These are phyloP conservation scores for Tolypocladium nubicola DNA, from an alignment of 2,329 filamentous ascomycete genomes.

Conservation along the genomic window DNA sequence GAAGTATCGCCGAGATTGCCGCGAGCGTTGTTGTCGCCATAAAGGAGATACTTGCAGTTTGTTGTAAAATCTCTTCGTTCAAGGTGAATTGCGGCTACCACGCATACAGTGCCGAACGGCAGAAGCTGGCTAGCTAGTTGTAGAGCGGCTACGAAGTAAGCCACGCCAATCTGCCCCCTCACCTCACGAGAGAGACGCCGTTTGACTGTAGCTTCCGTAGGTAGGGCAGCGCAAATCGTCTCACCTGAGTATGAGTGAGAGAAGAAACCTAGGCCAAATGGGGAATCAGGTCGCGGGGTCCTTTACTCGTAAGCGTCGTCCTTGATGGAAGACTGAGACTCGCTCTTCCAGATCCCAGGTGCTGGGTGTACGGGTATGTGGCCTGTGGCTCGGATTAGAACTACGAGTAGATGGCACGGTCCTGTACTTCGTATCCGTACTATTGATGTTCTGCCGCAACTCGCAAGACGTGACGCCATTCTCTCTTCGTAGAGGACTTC, in stretches of 20 bases:
- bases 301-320: neutral
- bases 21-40: neutral
- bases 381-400: neutral
- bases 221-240: conserved; percentile 3
- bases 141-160: neutral
- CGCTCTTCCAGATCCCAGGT: neutral
- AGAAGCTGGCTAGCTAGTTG: neutral
- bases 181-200: neutral
- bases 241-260: conserved; percentile 5
- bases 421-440: neutral
- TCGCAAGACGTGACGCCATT: neutral
- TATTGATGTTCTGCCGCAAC: neutral
- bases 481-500: neutral
- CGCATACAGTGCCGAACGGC: neutral
- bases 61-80: neutral
- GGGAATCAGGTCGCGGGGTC: neutral
- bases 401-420: too few relatives aligned
- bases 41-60: neutral
- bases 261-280: conserved; percentile 7
- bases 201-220: conserved; percentile 2
- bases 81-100: neutral
- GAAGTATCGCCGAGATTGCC: neutral
- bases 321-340: neutral
- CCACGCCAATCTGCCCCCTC: neutral
- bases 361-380: neutral